A percentile compares a stretch with the other conserved stretches of the same genome.
These are phyloP conservation scores for Chlorella sp. DNA, from an alignment of 139 green algal genomes.

Conservation along the genomic window DNA sequence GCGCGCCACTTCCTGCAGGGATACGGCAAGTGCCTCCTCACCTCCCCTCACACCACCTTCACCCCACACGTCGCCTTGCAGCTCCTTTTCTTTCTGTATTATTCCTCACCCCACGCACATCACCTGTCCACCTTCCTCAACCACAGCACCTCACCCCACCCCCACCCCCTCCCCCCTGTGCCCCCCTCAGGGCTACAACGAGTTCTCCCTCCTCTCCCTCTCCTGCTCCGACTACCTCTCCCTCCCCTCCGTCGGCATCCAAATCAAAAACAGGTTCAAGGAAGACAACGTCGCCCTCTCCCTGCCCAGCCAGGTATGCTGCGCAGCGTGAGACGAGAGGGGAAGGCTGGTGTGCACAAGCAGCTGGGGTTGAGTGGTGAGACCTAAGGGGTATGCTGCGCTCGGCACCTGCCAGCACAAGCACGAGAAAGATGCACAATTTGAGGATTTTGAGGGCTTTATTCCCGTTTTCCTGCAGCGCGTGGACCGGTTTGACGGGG, in stretches of 20 bases:
- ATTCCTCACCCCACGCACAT: no score
- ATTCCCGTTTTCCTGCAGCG: background rate
- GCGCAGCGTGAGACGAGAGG: background rate
- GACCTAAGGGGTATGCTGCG: background rate
- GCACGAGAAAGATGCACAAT: no score
- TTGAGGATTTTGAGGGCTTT: background rate
- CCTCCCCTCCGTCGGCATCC: slow-evolving; percentile 61
- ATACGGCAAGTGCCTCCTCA: no score
- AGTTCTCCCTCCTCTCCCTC: slow-evolving; percentile 80
- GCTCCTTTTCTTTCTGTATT: no score
- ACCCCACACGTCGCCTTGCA: no score
- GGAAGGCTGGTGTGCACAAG: background rate
- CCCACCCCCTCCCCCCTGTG: background rate
- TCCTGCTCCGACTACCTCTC: slow-evolving; percentile 80
- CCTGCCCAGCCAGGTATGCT: slow-evolving; percentile 66
- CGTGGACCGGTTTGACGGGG: slow-evolving; percentile 81
- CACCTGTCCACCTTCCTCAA: no score
- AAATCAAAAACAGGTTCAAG: slow-evolving; percentile 81
- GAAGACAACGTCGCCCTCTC: slow-evolving; percentile 73
- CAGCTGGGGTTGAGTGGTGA: background rate
- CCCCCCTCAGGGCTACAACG: slow-evolving; percentile 61
- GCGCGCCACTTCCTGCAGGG: no score
- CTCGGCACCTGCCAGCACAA: no score
- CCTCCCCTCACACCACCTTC: no score
- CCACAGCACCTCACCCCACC: no score